Percentiles rank a stretch among this genome's conserved stretches.
phyloP scores from a whole-genome alignment of 176 grass and related monocot genomes.

The Oryza meridionalis region DNA sequence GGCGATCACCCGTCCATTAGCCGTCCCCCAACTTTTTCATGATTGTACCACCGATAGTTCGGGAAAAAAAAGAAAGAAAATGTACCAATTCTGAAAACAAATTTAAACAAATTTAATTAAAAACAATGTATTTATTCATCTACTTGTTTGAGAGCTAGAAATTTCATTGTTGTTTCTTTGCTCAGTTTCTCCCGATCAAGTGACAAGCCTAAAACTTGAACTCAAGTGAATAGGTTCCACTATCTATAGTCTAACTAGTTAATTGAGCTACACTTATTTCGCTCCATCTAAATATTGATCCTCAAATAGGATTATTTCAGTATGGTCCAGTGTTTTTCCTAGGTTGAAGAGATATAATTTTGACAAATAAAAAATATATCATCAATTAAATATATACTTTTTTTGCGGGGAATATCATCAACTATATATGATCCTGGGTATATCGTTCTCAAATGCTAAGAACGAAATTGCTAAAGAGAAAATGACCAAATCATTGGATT shows the following conservation, averaged over 20 bases:
- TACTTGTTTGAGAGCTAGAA: neutral
- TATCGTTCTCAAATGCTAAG: neutral
- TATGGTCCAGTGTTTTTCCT: neutral
- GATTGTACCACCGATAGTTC: neutral
- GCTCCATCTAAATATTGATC: neutral
- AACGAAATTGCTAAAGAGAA: neutral
- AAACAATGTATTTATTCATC: neutral
- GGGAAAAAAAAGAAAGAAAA: neutral
- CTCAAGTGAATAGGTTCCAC: no score
- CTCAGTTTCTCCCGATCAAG: neutral
- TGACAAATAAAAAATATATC: neutral
- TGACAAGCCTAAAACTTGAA: no score
- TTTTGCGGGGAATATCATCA: no score
- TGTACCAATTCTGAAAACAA: neutral
- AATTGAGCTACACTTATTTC: no score
- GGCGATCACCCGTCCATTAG: no score
- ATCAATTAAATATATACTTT: neutral
- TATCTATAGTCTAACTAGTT: no score
- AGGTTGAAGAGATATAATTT: neutral
- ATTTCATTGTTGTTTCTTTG: neutral
- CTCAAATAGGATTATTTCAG: neutral
- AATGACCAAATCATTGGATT: constrained; percentile 25
- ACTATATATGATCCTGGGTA: neutral
- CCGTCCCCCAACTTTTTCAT: neutral
- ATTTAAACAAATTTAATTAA: neutral